Base-by-base conservation (phyloP, 108 stramenopile genomes). In the Skeletonema menzelii region DNA sequence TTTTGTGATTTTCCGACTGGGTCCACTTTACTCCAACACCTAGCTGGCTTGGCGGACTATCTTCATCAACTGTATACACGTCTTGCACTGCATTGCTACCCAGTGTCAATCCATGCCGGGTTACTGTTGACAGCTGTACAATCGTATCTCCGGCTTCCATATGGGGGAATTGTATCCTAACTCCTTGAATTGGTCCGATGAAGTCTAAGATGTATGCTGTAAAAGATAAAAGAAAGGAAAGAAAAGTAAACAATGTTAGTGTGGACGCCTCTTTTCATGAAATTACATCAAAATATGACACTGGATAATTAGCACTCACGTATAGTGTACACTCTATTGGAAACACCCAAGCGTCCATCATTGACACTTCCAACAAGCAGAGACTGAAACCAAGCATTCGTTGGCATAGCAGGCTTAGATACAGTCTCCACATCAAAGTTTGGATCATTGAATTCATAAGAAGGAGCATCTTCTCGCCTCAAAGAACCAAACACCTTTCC, bases 331-430 rank as follows among this genome's bases (percentile, higher is more conserved):
- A 77, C 88, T 58, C 88, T 70, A 44, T 94, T 85, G 14, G 80
- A 46, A 63, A 73, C 79, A 19, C 75, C 72, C 19, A 88, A 78
- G 60, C 86, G 87, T 28, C 77, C 75, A 8, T 71, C 79, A 72
- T 78, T 70, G 17, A 71, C 72, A 22, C 58, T 61, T n/a, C 84
- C 64, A 12, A 91, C 63, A 34, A 94, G 71, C 1, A 96, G 62
- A 59, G 88, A 90, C 67, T 90, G 87, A 67, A 88, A 94, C 92
- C 95, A 94, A 38, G 83, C 75, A 75, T 91, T 92, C 3, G 95
- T 94, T 2, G 95, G 92, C 20, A 90, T 56, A 3, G 90, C 28
- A 0, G 27, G 26, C 8, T 53, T 65, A 22, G 55, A 47, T 0
- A 35, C 12, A 38, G 59, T 42, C 28, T 42, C 59, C n/a, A 38